Evolutionary conservation across 768 basidiomycete genomes (phyloP).

Genomic region (Coprinopsis sp.): DNA sequence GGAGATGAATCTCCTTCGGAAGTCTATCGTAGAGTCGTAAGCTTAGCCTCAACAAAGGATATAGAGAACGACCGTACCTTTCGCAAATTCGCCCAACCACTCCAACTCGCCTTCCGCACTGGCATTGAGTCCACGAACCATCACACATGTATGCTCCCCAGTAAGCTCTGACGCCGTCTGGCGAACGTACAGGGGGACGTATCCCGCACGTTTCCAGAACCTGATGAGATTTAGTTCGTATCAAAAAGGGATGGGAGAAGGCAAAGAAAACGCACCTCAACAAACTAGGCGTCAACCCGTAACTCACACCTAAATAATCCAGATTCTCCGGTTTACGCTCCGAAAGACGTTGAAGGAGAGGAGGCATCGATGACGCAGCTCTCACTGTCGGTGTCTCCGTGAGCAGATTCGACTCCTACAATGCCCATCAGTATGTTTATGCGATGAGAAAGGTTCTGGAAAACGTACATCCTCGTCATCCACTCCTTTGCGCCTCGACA

Average conservation of each 20-base stretch:
- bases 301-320: constrained; percentile 95
- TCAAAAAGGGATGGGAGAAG: background rate
- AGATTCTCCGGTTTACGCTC: constrained; percentile 86
- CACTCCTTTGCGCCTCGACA: constrained; percentile 42
- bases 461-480: background rate
- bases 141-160: constrained; percentile 94
- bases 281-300: constrained; percentile 84
- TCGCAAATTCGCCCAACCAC: constrained; percentile 88
- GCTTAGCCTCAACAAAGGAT: background rate
- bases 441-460: too few species aligned
- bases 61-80: constrained; percentile 42
- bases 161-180: constrained; percentile 94
- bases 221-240: constrained; percentile 24
- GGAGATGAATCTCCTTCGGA: constrained; percentile 83
- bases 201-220: constrained; percentile 96
- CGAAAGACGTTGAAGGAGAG: constrained; percentile 83
- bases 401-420: constrained; percentile 46
- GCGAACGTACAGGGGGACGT: constrained; percentile 86
- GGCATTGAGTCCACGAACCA: constrained; percentile 83
- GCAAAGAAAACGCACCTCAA: constrained; percentile 47
- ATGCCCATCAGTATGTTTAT: background rate
- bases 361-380: constrained; percentile 77
- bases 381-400: constrained; percentile 77
- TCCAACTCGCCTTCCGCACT: constrained; percentile 57
- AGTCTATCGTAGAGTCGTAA: constrained; percentile 54